These are phyloP conservation scores for Tilletiopsis washingtonensis DNA, from an alignment of 1,284 basidiomycete species.

Conservation along the genomic window DNA sequence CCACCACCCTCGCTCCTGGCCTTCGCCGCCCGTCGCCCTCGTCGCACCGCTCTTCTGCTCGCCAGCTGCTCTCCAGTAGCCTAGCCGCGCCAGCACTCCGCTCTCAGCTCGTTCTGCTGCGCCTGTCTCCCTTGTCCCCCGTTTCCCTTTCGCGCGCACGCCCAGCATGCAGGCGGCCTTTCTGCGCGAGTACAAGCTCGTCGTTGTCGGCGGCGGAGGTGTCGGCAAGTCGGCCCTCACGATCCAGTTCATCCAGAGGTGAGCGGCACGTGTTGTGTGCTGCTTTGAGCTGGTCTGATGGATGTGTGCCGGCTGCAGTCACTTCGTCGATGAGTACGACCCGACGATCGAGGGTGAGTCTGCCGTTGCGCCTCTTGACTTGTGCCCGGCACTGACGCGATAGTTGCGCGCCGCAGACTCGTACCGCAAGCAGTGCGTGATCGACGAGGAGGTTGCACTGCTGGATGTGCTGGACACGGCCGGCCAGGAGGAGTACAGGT, in stretches of 20 bases:
- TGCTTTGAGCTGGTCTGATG: too few relatives aligned
- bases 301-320: slow-evolving; percentile 51
- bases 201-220: slow-evolving; percentile 92
- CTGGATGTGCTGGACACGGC: slow-evolving; percentile 98
- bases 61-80: too few relatives aligned
- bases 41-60: too few relatives aligned
- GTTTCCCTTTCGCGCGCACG: neutral
- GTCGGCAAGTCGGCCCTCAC: slow-evolving; percentile 91
- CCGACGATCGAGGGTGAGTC: slow-evolving; percentile 82
- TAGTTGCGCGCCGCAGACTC: slow-evolving; percentile 34
- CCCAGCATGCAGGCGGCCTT: slow-evolving; percentile 49
- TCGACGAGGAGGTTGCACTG: slow-evolving; percentile 94
- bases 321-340: slow-evolving; percentile 98
- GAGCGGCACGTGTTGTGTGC: too few relatives aligned
- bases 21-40: too few relatives aligned
- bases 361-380: neutral
- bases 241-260: slow-evolving; percentile 79
- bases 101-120: too few relatives aligned
- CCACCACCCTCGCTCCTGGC: too few relatives aligned
- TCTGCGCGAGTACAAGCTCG: slow-evolving; percentile 88
- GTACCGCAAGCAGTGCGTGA: slow-evolving; percentile 51
- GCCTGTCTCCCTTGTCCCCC: too few relatives aligned
- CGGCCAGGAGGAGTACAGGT: slow-evolving; percentile 97
- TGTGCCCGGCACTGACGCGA: neutral
- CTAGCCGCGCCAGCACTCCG: too few relatives aligned